These are phyloP conservation scores for Apiotrichum akiyoshidainum DNA, from an alignment of 1,284 basidiomycete genomes.

Conservation along the genomic window DNA sequence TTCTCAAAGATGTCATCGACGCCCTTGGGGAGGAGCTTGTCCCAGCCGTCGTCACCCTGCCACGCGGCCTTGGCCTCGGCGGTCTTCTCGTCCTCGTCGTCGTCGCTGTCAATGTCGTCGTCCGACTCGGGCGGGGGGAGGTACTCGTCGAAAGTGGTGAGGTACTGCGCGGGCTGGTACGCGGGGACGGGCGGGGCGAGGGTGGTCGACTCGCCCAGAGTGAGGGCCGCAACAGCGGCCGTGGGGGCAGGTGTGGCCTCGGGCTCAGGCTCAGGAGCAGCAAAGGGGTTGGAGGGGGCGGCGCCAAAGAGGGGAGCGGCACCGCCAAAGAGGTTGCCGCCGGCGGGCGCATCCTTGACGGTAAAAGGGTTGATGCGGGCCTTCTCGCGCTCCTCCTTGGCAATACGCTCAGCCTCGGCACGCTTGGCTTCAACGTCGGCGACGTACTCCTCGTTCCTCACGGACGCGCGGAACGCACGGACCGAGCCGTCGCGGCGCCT, in stretches of 20 bases:
- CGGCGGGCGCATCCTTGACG: constrained; percentile 17
- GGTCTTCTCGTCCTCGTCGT: constrained; percentile 26
- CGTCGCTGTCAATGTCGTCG: constrained; percentile 26
- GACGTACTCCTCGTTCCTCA: constrained; percentile 49
- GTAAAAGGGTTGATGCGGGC: constrained; percentile 50
- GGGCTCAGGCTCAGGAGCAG: constrained; percentile 8
- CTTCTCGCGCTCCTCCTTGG: constrained; percentile 32
- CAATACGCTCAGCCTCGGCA: constrained; percentile 36
- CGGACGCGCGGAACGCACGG: constrained; percentile 48
- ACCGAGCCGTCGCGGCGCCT: constrained; percentile 46
- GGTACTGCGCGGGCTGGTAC: constrained; percentile 50
- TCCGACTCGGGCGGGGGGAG: constrained; percentile 35
- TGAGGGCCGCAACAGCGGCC: constrained; percentile 23
- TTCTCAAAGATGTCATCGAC: constrained; percentile 51
- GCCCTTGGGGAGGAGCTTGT: constrained; percentile 42
- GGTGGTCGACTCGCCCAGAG: constrained; percentile 18
- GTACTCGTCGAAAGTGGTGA: constrained; percentile 50
- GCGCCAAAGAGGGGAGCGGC: constrained; percentile 35
- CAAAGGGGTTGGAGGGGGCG: constrained; percentile 25
- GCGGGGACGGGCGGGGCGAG: constrained; percentile 43
- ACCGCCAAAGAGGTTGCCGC: constrained; percentile 29
- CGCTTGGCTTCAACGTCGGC: constrained; percentile 43
- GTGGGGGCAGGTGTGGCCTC: neutral
- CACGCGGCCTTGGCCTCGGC: constrained; percentile 33
- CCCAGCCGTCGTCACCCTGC: constrained; percentile 37